phyloP scores from a whole-genome alignment of 352 stramenopile species.

The Phytophthora crassamura region DNA sequence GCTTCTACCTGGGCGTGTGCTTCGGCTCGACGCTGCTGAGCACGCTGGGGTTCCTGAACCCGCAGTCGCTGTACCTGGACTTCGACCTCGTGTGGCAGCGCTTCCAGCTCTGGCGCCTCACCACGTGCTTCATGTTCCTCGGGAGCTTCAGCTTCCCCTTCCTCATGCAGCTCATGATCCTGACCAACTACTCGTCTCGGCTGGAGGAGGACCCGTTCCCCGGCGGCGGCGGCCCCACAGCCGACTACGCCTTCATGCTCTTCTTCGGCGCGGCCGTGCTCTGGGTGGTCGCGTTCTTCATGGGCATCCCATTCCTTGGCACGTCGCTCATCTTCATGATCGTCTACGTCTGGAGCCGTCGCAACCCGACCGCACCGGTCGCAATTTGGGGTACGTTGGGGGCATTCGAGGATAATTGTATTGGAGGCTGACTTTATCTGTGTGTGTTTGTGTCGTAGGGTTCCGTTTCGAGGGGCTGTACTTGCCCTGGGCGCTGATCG shows the following conservation, averaged over 20 bases:
- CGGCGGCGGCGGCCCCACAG: slow-evolving; percentile 76
- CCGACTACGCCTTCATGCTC: slow-evolving; percentile 92
- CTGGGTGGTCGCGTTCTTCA: slow-evolving; percentile 87
- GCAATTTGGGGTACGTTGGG: slow-evolving; percentile 78
- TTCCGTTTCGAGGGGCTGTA: slow-evolving; percentile 91
- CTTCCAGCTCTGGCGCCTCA: slow-evolving; percentile 91
- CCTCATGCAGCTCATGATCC: slow-evolving; percentile 92
- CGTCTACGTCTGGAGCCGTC: slow-evolving; percentile 92
- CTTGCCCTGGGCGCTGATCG: slow-evolving; percentile 90
- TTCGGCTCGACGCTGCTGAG: slow-evolving; percentile 84
- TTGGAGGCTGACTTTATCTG: not conserved
- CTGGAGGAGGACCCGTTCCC: slow-evolving; percentile 89
- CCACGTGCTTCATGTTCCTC: slow-evolving; percentile 91
- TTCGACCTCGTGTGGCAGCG: slow-evolving; percentile 87
- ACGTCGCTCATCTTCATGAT: slow-evolving; percentile 92
- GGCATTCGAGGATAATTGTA: not conserved
- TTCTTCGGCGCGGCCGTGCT: slow-evolving; percentile 83
- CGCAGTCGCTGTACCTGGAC: slow-evolving; percentile 85
- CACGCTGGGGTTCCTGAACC: slow-evolving; percentile 82
- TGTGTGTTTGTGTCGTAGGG: slow-evolving; percentile 36
- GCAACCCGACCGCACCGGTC: slow-evolving; percentile 81
- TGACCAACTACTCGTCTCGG: slow-evolving; percentile 88
- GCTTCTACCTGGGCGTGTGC: slow-evolving; percentile 86
- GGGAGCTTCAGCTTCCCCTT: slow-evolving; percentile 90
- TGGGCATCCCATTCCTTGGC: slow-evolving; percentile 84